These are phyloP conservation scores for Daucus carota DNA, from an alignment of 129 eudicot species.

Conservation along the genomic window DNA sequence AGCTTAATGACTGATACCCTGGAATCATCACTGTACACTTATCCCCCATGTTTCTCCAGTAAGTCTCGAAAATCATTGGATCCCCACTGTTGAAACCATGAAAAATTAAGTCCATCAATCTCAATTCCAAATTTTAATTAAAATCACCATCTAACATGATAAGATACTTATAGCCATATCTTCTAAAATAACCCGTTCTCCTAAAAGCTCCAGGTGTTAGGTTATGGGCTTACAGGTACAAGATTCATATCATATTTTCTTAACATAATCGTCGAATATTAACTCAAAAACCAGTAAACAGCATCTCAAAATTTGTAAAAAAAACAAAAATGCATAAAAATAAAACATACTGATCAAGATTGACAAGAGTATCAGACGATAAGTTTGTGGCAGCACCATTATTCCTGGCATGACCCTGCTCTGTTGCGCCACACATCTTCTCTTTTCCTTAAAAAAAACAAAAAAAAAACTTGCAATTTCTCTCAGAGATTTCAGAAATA, in stretches of 20 bases:
- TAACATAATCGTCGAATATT: too few species aligned
- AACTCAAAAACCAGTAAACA: neutral
- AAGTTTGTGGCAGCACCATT: conserved; percentile 4
- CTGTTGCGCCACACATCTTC: conserved; percentile 11
- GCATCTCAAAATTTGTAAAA: neutral
- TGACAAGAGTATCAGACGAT: conserved; percentile 33
- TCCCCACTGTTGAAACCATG: conserved; percentile 48
- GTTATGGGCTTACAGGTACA: too few species aligned
- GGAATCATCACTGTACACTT: conserved; percentile 39
- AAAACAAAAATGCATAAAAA: neutral
- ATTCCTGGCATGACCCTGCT: conserved; percentile 4
- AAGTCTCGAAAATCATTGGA: conserved; percentile 62
- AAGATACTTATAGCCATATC: too few species aligned
- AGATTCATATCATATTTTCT: too few species aligned
- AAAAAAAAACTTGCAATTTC: neutral
- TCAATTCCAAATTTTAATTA: neutral
- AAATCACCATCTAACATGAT: neutral
- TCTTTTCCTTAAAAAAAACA: neutral
- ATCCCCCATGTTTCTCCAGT: conserved; percentile 53
- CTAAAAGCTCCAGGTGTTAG: too few species aligned
- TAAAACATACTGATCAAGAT: conserved; percentile 50
- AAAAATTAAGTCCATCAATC: neutral
- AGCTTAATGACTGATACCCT: conserved; percentile 58
- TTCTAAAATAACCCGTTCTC: too few species aligned
- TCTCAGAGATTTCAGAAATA: neutral